phyloP scores from a whole-genome alignment of 306 rosid genomes.

The Prinsepia uniflora region DNA sequence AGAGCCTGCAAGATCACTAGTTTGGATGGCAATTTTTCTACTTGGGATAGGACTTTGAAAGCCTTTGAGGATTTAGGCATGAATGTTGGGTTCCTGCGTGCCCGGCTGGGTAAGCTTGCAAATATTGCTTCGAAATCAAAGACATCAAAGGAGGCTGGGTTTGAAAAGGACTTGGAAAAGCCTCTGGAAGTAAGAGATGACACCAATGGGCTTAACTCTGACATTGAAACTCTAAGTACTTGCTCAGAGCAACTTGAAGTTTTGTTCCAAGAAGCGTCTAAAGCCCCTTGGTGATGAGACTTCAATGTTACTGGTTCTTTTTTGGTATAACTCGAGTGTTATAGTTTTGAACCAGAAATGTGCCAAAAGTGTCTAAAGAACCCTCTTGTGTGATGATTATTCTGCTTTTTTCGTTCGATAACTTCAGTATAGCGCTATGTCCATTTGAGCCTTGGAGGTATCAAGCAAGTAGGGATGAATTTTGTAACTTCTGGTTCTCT shows the following conservation, averaged over 20 bases:
- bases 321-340: neutral
- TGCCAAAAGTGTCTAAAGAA: constrained; percentile 7
- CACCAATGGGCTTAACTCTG: constrained; percentile 21
- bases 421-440: neutral
- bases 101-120: constrained; percentile 32
- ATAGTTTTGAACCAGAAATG: neutral
- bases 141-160: constrained; percentile 24
- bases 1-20: constrained; percentile 41
- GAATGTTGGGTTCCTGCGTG: constrained; percentile 43
- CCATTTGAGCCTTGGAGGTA: no score
- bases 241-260: constrained; percentile 22
- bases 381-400: neutral
- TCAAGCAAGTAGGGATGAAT: neutral
- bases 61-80: constrained; percentile 50
- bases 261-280: constrained; percentile 35
- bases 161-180: constrained; percentile 17
- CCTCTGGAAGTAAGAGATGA: constrained; percentile 17
- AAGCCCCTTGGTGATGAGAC: constrained; percentile 44
- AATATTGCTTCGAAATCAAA: constrained; percentile 24
- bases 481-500: neutral
- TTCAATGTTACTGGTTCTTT: neutral
- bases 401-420: neutral
- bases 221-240: constrained; percentile 9
- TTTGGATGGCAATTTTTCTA: constrained; percentile 19
- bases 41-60: constrained; percentile 47